Evolutionary conservation across 768 basidiomycete species (phyloP).

Genomic region (Termitomyces sp.): DNA sequence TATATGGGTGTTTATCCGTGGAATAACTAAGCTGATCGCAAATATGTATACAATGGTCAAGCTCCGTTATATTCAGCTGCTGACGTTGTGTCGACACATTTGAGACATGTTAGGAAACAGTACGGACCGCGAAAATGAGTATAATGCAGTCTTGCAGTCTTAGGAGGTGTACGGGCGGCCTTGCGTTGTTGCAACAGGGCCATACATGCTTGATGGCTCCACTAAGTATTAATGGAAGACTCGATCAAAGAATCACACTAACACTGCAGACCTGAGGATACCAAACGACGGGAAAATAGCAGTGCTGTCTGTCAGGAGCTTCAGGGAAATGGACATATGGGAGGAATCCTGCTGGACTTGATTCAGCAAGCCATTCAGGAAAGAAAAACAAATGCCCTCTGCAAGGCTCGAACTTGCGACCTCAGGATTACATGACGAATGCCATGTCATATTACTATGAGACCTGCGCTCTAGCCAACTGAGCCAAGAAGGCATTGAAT

Average conservation of each 20-base stretch:
- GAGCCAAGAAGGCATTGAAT: conserved; percentile 21
- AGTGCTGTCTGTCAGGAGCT: background rate
- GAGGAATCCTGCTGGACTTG: no score
- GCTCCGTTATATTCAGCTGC: background rate
- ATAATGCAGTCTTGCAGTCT: background rate
- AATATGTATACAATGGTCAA: background rate
- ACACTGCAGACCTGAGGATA: no score
- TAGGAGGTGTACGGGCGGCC: background rate
- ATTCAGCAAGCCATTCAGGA: no score
- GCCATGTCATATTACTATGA: conserved; percentile 21
- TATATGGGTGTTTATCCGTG: background rate
- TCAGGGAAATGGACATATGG: background rate
- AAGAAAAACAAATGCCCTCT: conserved; percentile 28
- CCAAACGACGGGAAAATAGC: no score
- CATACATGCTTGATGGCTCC: background rate
- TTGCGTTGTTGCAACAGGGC: no score
- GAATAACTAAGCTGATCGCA: background rate
- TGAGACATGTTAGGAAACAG: background rate
- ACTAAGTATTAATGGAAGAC: background rate
- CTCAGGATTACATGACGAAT: conserved; percentile 38
- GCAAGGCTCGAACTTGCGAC: conserved; percentile 59
- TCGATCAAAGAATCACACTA: background rate
- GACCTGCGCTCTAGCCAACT: conserved; percentile 29
- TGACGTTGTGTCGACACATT: no score
- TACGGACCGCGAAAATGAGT: background rate